Evolutionary conservation across 805 yeast genomes (phyloP).

Genomic region (Sugiyamaella floridensis): DNA sequence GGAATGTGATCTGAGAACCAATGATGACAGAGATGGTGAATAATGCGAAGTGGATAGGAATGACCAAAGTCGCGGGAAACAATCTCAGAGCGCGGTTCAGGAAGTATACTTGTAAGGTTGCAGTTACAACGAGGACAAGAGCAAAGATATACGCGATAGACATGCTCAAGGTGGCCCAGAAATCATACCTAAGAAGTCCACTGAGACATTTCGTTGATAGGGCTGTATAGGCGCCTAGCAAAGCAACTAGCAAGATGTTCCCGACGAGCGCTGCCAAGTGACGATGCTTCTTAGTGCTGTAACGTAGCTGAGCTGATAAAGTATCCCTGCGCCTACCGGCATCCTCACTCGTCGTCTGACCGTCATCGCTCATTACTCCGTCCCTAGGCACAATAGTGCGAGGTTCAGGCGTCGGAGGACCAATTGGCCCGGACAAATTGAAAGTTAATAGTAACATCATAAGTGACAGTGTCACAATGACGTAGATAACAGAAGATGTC

Average conservation of each 20-base stretch:
- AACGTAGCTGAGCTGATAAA: no score
- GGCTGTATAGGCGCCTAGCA: slow-evolving; percentile 44
- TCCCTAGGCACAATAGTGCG: no score
- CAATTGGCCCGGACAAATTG: no score
- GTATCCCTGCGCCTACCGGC: no score
- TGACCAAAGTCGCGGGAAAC: slow-evolving; percentile 41
- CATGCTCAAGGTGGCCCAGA: slow-evolving; percentile 21
- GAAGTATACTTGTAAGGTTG: slow-evolving; percentile 36
- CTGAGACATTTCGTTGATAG: slow-evolving; percentile 39
- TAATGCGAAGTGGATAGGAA: slow-evolving; percentile 44
- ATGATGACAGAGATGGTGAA: slow-evolving; percentile 40
- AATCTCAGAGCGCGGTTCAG: slow-evolving; percentile 35
- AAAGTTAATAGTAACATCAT: background rate
- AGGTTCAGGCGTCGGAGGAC: no score
- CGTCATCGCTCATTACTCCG: no score
- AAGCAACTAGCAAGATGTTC: slow-evolving; percentile 36
- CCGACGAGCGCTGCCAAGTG: slow-evolving; percentile 20
- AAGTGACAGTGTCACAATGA: slow-evolving; percentile 20
- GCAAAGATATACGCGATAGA: slow-evolving; percentile 32
- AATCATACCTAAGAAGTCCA: slow-evolving; percentile 24
- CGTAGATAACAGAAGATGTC: slow-evolving; percentile 24
- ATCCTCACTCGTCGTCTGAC: no score
- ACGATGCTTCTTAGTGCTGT: background rate
- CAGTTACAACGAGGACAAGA: slow-evolving; percentile 32
- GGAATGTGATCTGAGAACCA: slow-evolving; percentile 39